phyloP scores from a whole-genome alignment of 108 stramenopile species.

The Aurantiochytrium sp. region DNA sequence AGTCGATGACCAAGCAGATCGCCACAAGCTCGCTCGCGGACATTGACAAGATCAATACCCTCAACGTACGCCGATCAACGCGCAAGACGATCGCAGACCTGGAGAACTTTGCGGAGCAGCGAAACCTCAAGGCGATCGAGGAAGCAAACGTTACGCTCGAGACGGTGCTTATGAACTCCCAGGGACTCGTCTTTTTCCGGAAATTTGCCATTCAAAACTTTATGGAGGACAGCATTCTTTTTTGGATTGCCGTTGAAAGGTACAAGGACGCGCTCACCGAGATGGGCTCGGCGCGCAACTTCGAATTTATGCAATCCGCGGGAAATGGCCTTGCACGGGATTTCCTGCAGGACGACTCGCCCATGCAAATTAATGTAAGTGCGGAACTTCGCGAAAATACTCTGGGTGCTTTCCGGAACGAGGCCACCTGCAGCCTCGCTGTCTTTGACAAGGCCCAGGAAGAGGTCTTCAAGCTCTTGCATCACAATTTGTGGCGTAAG shows the following conservation, averaged over 20 bases:
- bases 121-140: neutral
- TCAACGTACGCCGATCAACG: neutral
- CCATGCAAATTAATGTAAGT: neutral
- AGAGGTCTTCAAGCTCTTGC: neutral
- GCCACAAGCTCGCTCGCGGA: neutral
- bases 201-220: constrained; percentile 4
- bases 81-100: neutral
- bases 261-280: neutral
- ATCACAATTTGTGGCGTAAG: neutral
- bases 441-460: neutral
- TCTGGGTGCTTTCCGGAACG: neutral
- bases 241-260: constrained; percentile 6
- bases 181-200: neutral
- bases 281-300: neutral
- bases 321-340: neutral
- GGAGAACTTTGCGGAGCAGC: neutral
- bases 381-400: neutral
- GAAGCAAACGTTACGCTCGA: neutral
- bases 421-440: neutral
- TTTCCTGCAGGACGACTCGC: neutral
- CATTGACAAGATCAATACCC: neutral
- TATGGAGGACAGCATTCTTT: constrained; percentile 8
- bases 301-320: neutral
- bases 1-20: neutral
- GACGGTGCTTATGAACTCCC: neutral